phyloP scores from a whole-genome alignment of 2,329 filamentous ascomycete species.

The Aureobasidium vineae region DNA sequence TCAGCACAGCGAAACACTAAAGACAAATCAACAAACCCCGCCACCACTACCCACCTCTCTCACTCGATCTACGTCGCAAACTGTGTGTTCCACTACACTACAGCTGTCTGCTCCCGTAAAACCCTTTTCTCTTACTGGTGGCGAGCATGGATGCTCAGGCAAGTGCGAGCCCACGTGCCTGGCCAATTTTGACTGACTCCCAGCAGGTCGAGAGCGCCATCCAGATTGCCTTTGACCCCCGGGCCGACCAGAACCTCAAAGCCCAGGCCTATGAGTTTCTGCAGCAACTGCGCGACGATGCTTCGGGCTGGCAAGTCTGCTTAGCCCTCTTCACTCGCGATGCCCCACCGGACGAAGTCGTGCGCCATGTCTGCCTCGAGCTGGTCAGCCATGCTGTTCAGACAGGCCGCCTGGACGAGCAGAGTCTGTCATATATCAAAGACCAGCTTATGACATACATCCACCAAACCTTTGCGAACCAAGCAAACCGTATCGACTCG shows the following conservation, averaged over 20 bases:
- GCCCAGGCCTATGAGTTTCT: constrained; percentile 78
- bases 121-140: background rate
- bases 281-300: constrained; percentile 73
- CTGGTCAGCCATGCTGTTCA: constrained; percentile 91
- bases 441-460: constrained; percentile 80
- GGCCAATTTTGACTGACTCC: background rate
- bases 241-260: constrained; percentile 72
- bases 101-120: constrained; percentile 5
- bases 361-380: constrained; percentile 85
- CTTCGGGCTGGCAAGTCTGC: constrained; percentile 87
- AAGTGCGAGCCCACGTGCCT: constrained; percentile 1
- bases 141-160: constrained; percentile 29
- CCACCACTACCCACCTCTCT: background rate
- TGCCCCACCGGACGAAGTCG: constrained; percentile 74
- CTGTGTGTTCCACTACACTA: constrained; percentile 17
- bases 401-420: constrained; percentile 69
- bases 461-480: constrained; percentile 67
- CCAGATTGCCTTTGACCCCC: constrained; percentile 84
- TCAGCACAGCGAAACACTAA: constrained; percentile 8
- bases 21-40: constrained; percentile 20
- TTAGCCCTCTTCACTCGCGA: constrained; percentile 78
- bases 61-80: background rate
- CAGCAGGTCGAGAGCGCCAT: constrained; percentile 87
- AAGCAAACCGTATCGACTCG: constrained; percentile 60
- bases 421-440: constrained; percentile 72